Evolutionary conservation across 2,329 filamentous ascomycete genomes (phyloP).

Genomic region (Calonectria multiphialidica): DNA sequence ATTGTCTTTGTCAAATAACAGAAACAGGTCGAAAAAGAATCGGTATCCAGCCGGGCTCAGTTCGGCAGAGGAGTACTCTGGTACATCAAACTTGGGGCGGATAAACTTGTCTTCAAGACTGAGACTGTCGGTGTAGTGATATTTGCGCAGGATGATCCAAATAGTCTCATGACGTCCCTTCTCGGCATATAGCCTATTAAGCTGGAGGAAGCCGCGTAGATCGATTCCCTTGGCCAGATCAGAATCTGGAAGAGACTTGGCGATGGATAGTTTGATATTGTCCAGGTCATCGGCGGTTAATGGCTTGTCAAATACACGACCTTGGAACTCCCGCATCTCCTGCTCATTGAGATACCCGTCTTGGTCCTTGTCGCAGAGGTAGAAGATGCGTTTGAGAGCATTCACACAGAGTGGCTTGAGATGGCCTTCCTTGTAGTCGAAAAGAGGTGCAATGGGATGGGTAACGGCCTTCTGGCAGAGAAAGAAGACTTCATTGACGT

Average conservation of each 20-base stretch:
- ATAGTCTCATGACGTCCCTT: constrained; percentile 98
- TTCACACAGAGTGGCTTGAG: constrained; percentile 91
- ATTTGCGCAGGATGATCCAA: constrained; percentile 95
- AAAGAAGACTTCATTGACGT: constrained; percentile 97
- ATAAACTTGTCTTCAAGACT: constrained; percentile 92
- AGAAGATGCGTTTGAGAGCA: constrained; percentile 91
- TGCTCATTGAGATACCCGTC: constrained; percentile 91
- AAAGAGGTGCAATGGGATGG: constrained; percentile 94
- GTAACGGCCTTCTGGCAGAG: constrained; percentile 98
- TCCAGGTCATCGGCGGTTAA: constrained; percentile 84
- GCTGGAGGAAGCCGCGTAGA: constrained; percentile 83
- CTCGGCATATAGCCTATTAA: constrained; percentile 97
- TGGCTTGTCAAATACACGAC: constrained; percentile 91
- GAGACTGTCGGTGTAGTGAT: constrained; percentile 95
- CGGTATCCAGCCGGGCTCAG: constrained; percentile 94
- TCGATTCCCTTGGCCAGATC: constrained; percentile 81
- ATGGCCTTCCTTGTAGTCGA: constrained; percentile 91
- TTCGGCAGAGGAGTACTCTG: constrained; percentile 91
- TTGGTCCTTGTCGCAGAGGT: constrained; percentile 95
- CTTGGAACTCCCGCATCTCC: constrained; percentile 92
- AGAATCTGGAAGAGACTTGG: constrained; percentile 73
- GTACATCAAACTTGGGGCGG: constrained; percentile 93
- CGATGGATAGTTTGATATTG: constrained; percentile 91
- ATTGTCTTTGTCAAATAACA: constrained; percentile 97
- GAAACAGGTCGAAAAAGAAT: constrained; percentile 96